These are phyloP conservation scores for Globisporangium polare DNA, from an alignment of 352 stramenopile genomes.

Conservation along the genomic window DNA sequence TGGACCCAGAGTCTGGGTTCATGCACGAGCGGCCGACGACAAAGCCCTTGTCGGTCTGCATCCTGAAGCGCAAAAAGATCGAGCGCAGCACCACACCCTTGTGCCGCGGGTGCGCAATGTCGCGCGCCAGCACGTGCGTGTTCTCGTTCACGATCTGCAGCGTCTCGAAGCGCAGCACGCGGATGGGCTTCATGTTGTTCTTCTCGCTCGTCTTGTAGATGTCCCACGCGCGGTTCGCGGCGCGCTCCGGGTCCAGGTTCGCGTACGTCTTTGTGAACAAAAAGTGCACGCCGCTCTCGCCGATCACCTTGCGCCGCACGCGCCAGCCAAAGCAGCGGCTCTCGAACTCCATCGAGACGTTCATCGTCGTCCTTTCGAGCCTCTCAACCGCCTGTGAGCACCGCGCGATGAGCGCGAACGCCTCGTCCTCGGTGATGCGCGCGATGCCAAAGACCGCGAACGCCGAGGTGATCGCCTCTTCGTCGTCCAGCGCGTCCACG, in stretches of 20 bases:
- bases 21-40: constrained; percentile 33
- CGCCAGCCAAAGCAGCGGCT: constrained; percentile 32
- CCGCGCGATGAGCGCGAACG: constrained; percentile 25
- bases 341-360: constrained; percentile 11
- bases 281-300: constrained; percentile 29
- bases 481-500: neutral
- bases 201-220: constrained; percentile 27
- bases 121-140: constrained; percentile 29
- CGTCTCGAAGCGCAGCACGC: constrained; percentile 35
- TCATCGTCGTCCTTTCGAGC: constrained; percentile 16
- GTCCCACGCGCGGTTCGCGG: constrained; percentile 26
- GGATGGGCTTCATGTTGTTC: constrained; percentile 31
- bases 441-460: constrained; percentile 6
- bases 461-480: neutral
- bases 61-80: constrained; percentile 35
- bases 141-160: constrained; percentile 40
- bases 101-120: constrained; percentile 38
- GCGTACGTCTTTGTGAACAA: constrained; percentile 31
- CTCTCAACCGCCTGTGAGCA: constrained; percentile 24
- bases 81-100: constrained; percentile 33
- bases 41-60: constrained; percentile 30
- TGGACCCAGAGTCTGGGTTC: constrained; percentile 17
- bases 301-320: constrained; percentile 27
- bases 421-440: constrained; percentile 26
- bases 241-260: constrained; percentile 22